Percentiles rank a stretch among this genome's conserved stretches.
Conservation (phyloP, 225 moss, liverwort and hornwort genomes). For the Climacium dendroides region DNA sequence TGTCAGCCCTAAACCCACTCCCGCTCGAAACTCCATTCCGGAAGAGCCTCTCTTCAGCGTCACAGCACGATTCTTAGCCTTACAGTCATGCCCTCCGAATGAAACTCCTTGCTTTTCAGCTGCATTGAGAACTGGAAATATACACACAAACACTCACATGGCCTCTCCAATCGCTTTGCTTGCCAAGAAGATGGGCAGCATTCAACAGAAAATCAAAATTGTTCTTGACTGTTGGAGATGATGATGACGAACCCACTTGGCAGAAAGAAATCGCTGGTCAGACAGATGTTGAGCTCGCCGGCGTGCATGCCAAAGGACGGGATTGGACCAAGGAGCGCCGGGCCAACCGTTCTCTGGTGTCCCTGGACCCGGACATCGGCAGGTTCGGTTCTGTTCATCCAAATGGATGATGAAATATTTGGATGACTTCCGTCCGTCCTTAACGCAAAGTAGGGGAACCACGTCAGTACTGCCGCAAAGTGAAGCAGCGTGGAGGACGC, state of each 20-base stretch:
- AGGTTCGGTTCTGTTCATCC: constrained; percentile 1
- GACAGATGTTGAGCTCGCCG: neutral
- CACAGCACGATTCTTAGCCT: neutral
- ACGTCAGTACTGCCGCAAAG: too few species aligned
- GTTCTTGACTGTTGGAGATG: constrained; percentile 13
- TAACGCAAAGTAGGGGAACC: too few species aligned
- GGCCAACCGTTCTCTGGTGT: neutral
- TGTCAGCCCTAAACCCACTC: neutral
- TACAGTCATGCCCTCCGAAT: too few species aligned
- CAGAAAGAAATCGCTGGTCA: neutral
- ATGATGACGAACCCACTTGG: neutral
- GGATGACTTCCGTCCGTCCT: neutral
- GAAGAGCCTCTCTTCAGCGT: neutral
- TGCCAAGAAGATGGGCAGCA: constrained; percentile 13
- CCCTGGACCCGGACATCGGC: neutral
- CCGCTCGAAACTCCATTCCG: neutral
- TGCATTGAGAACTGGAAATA: neutral
- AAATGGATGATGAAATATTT: neutral
- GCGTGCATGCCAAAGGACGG: neutral
- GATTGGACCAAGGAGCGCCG: neutral
- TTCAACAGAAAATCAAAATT: constrained; percentile 15
- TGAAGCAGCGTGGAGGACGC: neutral
- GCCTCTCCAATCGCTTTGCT: neutral
- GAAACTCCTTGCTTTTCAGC: neutral
- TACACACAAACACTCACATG: neutral